phyloP scores from a whole-genome alignment of 2,329 filamentous ascomycete species.

The Ophiocordyceps unilateralis region DNA sequence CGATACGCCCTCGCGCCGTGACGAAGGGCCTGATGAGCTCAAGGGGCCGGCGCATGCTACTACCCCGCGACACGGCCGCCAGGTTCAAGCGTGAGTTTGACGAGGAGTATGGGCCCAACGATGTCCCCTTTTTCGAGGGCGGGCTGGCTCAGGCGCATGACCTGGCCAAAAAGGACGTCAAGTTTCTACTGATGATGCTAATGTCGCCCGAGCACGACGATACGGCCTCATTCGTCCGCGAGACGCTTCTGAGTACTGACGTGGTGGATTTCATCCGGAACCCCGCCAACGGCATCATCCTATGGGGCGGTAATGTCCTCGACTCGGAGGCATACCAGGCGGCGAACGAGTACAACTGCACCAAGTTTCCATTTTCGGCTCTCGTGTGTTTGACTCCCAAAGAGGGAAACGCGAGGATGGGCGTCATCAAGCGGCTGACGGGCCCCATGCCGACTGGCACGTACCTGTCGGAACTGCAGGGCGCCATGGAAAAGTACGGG shows the following conservation, averaged over 20 bases:
- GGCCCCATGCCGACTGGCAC: constrained; percentile 53
- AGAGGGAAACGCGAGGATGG: constrained; percentile 75
- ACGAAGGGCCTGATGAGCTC: constrained; percentile 40
- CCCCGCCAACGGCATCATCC: constrained; percentile 57
- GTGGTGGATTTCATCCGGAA: constrained; percentile 60
- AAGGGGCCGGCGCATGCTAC: constrained; percentile 55
- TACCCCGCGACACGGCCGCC: constrained; percentile 73
- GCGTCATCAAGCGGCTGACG: constrained; percentile 61
- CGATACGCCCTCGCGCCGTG: constrained; percentile 35
- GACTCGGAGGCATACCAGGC: constrained; percentile 94
- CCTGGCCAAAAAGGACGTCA: constrained; percentile 73
- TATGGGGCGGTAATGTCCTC: constrained; percentile 87
- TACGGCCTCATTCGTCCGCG: constrained; percentile 61
- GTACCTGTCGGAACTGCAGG: constrained; percentile 60
- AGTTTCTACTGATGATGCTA: constrained; percentile 77
- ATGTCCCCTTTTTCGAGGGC: constrained; percentile 65
- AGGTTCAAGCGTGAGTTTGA: constrained; percentile 88
- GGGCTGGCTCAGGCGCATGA: constrained; percentile 89
- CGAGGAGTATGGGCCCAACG: constrained; percentile 66
- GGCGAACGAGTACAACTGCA: constrained; percentile 69
- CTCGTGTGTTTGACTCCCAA: constrained; percentile 77
- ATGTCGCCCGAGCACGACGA: constrained; percentile 92
- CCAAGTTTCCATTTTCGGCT: constrained; percentile 81
- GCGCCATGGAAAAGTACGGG: constrained; percentile 58
- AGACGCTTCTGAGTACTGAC: constrained; percentile 63